Evolutionary conservation across 1,284 basidiomycete species (phyloP).

Genomic region (Phaffia rhodozyma): DNA sequence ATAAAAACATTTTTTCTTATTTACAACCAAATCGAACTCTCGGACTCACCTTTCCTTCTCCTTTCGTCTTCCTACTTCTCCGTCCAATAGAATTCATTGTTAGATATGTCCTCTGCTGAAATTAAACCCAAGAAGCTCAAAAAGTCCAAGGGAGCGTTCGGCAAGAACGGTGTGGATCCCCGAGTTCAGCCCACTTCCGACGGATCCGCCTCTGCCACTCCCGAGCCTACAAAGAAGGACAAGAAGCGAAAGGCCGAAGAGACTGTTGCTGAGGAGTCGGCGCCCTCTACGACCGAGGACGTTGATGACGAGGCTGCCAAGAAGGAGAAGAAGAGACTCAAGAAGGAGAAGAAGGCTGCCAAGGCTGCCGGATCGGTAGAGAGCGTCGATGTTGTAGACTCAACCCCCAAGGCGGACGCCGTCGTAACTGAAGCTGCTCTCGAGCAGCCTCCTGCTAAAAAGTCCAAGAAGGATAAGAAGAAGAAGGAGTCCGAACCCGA

Average conservation of each 20-base stretch:
- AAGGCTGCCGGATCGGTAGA: slow-evolving; percentile 21
- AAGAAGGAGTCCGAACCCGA: slow-evolving; percentile 21
- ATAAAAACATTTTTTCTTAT: too few species aligned
- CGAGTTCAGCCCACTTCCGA: background rate
- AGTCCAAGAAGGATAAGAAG: slow-evolving; percentile 28
- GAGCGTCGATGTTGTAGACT: slow-evolving; percentile 19
- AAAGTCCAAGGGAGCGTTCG: slow-evolving; percentile 14
- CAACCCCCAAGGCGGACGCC: slow-evolving; percentile 3
- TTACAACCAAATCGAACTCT: too few species aligned
- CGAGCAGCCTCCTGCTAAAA: slow-evolving; percentile 23
- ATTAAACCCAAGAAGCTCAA: slow-evolving; percentile 9
- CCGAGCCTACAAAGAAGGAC: slow-evolving; percentile 16
- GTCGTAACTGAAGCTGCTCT: slow-evolving; percentile 21
- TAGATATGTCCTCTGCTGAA: background rate
- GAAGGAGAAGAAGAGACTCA: slow-evolving; percentile 33
- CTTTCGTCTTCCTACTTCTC: too few species aligned
- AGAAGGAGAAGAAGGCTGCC: slow-evolving; percentile 32
- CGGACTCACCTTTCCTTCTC: too few species aligned
- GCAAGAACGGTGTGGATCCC: slow-evolving; percentile 14
- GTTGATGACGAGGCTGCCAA: slow-evolving; percentile 28
- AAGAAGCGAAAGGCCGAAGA: slow-evolving; percentile 22
- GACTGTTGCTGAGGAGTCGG: slow-evolving; percentile 2
- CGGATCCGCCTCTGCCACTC: background rate
- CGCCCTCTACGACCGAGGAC: slow-evolving; percentile 19
- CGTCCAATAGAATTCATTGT: too few species aligned